Percentiles rank a stretch among this genome's conserved stretches.
Conservation (phyloP, 2,329 filamentous ascomycete genomes). For the Trichophyton schoenleinii region DNA sequence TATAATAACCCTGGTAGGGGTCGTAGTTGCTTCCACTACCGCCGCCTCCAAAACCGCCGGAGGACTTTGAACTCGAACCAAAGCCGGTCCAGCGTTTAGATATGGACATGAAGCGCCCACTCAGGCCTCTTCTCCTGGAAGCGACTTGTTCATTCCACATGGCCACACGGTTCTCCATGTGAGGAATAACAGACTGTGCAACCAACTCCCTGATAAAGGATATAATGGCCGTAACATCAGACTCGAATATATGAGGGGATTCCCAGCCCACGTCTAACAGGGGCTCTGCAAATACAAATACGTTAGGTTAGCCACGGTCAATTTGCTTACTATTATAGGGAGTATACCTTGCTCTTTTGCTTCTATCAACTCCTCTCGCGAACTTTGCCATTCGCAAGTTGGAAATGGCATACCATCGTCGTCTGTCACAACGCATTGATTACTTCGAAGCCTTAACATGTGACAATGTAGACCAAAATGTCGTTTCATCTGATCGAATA, state of each 20-base stretch:
- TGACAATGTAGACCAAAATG: constrained; percentile 94
- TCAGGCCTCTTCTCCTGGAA: constrained; percentile 73
- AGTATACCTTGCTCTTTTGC: constrained; percentile 50
- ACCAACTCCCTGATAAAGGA: constrained; percentile 91
- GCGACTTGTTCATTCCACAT: constrained; percentile 97
- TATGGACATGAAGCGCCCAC: constrained; percentile 85
- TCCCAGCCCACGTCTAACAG: constrained; percentile 13
- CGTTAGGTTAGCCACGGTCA: constrained; percentile 1
- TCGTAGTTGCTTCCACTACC: constrained; percentile 57
- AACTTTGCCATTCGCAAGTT: constrained; percentile 76
- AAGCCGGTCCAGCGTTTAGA: constrained; percentile 85
- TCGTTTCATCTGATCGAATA: constrained; percentile 99
- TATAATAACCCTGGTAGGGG: constrained; percentile 63
- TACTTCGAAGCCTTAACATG: constrained; percentile 70
- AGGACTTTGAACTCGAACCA: constrained; percentile 52
- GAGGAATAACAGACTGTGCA: constrained; percentile 84
- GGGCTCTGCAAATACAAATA: constrained; percentile 6
- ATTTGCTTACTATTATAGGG: neutral
- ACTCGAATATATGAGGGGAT: constrained; percentile 64
- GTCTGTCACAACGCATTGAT: constrained; percentile 74
- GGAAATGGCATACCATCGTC: constrained; percentile 79
- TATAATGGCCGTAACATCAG: constrained; percentile 74
- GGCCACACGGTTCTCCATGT: constrained; percentile 85
- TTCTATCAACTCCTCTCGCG: constrained; percentile 67
- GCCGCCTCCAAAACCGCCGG: constrained; percentile 38